Evolutionary conservation across 164 flowering plant genomes (phyloP), one percentile per base, ranked within the genome.

Genomic region (Hamamelis virginiana): DNA sequence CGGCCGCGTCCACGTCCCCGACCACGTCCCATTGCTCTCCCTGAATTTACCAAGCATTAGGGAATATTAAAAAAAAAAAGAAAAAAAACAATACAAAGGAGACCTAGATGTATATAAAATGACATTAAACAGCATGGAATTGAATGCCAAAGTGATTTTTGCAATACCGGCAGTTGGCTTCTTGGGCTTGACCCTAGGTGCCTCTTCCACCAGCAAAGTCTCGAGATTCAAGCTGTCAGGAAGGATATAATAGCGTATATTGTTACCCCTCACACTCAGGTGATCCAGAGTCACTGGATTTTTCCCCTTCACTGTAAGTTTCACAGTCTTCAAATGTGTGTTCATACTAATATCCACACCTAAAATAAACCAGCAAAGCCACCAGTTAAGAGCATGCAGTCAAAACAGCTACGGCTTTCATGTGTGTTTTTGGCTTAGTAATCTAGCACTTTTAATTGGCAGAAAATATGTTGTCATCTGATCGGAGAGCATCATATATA

Each of bases 281-380:
- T 92, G 97, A 81, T 92, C 94, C 47, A 92, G 77, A 18, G 90
- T 89, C 45, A 89, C 86, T 18, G 96, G 96, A 71, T 92, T 92
- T 75, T 92, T 90, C 21, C 94, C 96, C 74, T 90, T 92, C 53
- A 86, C 74, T 1, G 92, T 92, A 48, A 92, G 87, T 47, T 92
- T 92, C 57, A 92, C 97, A 0, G 94, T 84, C 81, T 90, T 92
- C 80, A 92, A 73, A 76, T 92, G 97, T 28, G 97, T 92, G 78
- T 92, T 92, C 97, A 92, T 92, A 64, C 95, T 92, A 52, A 92
- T 84, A 85, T 92, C 97, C 53, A 92, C 97, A 51, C 97, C 97
- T 92, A 74, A n/a, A 78, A 69, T 0, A 58, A 74, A 50, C 19
- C 11, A 27, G 16, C 4, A 64, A 22, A 60, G 43, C 41, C 41